Percentiles rank a stretch among this genome's conserved stretches.
Evolutionary conservation across 2,329 filamentous ascomycete species (phyloP).

Genomic region (Colletotrichum paranaense): DNA sequence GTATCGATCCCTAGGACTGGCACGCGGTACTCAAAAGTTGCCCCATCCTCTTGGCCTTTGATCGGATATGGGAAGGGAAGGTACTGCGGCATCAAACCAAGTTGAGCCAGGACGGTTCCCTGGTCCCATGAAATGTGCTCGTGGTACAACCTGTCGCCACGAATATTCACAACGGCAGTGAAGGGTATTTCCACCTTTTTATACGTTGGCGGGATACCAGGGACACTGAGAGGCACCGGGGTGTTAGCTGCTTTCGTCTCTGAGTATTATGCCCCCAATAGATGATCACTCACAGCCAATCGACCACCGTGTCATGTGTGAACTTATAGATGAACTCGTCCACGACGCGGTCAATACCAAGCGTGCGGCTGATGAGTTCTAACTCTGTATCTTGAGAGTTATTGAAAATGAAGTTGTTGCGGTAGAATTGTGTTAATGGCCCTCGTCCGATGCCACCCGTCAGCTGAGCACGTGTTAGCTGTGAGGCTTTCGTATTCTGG

Average conservation of each 20-base stretch:
- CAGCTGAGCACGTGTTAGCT: conserved; percentile 46
- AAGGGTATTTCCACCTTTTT: no score
- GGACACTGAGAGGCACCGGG: no score
- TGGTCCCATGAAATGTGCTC: conserved; percentile 79
- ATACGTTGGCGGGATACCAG: no score
- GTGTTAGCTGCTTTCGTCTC: no score
- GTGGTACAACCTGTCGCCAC: conserved; percentile 57
- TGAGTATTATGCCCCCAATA: no score
- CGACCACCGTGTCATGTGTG: conserved; percentile 61
- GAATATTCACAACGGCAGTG: no score
- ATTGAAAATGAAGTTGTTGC: conserved; percentile 55
- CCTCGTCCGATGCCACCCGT: conserved; percentile 77
- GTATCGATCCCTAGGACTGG: no score
- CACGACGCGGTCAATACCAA: conserved; percentile 77
- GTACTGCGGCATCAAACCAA: conserved; percentile 67
- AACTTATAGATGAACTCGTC: conserved; percentile 78
- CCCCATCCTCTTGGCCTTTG: background rate
- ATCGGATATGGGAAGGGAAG: conserved; percentile 63
- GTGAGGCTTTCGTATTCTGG: conserved; percentile 44
- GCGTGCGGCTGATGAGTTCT: conserved; percentile 76
- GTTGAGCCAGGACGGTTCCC: conserved; percentile 67
- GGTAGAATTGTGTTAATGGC: conserved; percentile 74
- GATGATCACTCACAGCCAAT: no score
- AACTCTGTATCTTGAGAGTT: conserved; percentile 76
- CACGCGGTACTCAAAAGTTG: no score